A percentile compares a stretch with the other conserved stretches of the same genome.
These are phyloP conservation scores for Fusarium sp. DNA, from an alignment of 2,329 filamentous ascomycete genomes.

Conservation along the genomic window DNA sequence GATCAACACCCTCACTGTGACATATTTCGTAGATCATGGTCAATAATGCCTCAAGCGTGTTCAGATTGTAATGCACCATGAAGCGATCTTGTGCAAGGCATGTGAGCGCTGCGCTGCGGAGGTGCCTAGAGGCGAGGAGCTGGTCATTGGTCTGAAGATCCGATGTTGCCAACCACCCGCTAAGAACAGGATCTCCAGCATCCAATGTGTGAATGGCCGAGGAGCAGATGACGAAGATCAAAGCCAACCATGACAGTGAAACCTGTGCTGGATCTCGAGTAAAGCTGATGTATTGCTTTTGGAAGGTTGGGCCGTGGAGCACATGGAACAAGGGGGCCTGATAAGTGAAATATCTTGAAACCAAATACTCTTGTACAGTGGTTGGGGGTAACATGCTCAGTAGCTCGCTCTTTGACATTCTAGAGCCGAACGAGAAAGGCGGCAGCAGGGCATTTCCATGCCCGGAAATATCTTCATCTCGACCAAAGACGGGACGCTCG, in stretches of 20 bases:
- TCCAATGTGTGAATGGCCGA: slow-evolving; percentile 26
- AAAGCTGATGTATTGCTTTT: slow-evolving; percentile 33
- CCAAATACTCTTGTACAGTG: slow-evolving; percentile 26
- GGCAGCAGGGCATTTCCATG: not conserved
- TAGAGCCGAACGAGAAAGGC: slow-evolving; percentile 12
- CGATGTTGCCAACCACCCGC: slow-evolving; percentile 1
- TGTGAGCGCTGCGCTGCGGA: slow-evolving; percentile 19
- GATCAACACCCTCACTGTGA: slow-evolving; percentile 34
- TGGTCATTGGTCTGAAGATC: not conserved
- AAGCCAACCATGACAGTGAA: slow-evolving; percentile 36
- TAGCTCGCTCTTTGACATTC: slow-evolving; percentile 2
- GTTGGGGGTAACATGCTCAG: slow-evolving; percentile 21
- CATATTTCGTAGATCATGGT: slow-evolving; percentile 32
- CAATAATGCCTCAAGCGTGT: slow-evolving; percentile 36
- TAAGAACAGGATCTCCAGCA: slow-evolving; percentile 23
- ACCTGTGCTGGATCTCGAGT: not conserved
- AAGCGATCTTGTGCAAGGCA: slow-evolving; percentile 40
- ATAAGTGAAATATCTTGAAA: slow-evolving; percentile 30
- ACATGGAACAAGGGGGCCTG: slow-evolving; percentile 37
- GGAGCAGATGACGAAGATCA: slow-evolving; percentile 40
- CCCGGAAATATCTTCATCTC: too few relatives aligned
- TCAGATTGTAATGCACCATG: slow-evolving; percentile 32
- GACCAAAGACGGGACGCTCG: too few relatives aligned
- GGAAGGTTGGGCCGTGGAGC: slow-evolving; percentile 40
- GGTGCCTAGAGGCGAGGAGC: too few relatives aligned